Conservation (phyloP, 257 asterid species). For the Primulina tabacum region DNA sequence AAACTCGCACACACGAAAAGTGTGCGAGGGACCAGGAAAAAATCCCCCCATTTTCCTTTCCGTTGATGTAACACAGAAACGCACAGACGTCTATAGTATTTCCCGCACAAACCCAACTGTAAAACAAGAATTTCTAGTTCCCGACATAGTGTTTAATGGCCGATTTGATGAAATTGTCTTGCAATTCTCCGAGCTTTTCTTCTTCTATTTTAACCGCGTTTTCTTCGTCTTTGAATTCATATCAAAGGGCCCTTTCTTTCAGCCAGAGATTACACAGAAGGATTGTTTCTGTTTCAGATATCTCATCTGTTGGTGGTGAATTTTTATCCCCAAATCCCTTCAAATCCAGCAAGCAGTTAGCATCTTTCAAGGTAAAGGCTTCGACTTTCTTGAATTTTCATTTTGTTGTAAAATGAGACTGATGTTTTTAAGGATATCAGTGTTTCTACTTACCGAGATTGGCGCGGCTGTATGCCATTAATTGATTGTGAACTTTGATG, state of each 20-base stretch:
- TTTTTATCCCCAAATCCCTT: constrained; percentile 43
- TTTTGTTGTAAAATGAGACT: neutral
- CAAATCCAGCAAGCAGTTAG: constrained; percentile 41
- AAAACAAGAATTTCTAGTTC: neutral
- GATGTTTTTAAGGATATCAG: neutral
- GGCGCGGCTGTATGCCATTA: neutral
- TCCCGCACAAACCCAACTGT: constrained; percentile 4
- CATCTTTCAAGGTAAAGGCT: constrained; percentile 55
- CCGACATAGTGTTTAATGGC: constrained; percentile 51
- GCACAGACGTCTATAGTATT: neutral
- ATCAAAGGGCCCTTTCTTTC: constrained; percentile 37
- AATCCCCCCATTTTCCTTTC: neutral
- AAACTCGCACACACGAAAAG: neutral
- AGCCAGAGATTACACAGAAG: constrained; percentile 38
- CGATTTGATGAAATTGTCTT: constrained; percentile 46
- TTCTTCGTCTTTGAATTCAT: constrained; percentile 46
- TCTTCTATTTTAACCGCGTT: constrained; percentile 48
- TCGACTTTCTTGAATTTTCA: constrained; percentile 17
- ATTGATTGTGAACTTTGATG: constrained; percentile 11
- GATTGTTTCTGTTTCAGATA: constrained; percentile 39
- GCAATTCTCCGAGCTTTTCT: constrained; percentile 47
- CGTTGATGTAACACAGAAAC: constrained; percentile 10
- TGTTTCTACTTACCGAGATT: constrained; percentile 4
- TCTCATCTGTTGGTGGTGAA: constrained; percentile 33
- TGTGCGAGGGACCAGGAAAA: neutral